These are phyloP conservation scores for Onygenales sp. DNA, from an alignment of 2,329 filamentous ascomycete genomes.

Conservation along the genomic window DNA sequence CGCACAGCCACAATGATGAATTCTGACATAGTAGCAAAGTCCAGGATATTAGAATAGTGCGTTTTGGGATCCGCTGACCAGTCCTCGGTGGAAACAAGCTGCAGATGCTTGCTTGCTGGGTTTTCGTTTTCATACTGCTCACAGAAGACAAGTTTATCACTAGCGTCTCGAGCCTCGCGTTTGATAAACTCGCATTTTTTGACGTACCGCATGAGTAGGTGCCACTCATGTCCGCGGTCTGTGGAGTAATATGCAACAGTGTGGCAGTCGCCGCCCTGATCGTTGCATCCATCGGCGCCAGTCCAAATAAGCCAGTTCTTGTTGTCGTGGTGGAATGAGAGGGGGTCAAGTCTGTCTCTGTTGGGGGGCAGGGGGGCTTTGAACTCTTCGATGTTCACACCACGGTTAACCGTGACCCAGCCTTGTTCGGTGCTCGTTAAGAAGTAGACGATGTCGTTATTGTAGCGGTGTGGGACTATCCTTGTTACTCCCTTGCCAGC, in stretches of 20 bases:
- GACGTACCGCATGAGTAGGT: constrained; percentile 62
- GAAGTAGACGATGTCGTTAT: constrained; percentile 81
- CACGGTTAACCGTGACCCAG: constrained; percentile 74
- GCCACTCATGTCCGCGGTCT: constrained; percentile 73
- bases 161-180: constrained; percentile 45
- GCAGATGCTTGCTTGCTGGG: constrained; percentile 51
- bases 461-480: constrained; percentile 70
- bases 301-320: constrained; percentile 91
- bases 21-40: constrained; percentile 91
- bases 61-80: constrained; percentile 59
- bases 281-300: constrained; percentile 57
- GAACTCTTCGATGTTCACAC: constrained; percentile 63
- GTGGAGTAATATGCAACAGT: constrained; percentile 64
- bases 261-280: constrained; percentile 51
- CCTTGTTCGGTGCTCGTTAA: constrained; percentile 60
- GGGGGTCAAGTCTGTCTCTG: constrained; percentile 37
- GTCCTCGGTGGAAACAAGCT: constrained; percentile 68
- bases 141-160: constrained; percentile 55
- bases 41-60: constrained; percentile 61
- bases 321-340: constrained; percentile 74
- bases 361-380: constrained; percentile 56
- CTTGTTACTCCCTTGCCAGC: constrained; percentile 58
- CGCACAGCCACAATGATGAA: constrained; percentile 83
- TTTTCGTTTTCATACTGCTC: constrained; percentile 56
- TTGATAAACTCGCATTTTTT: constrained; percentile 81